Conservation (phyloP, 306 rosid species). For the Quercus cerris region DNA sequence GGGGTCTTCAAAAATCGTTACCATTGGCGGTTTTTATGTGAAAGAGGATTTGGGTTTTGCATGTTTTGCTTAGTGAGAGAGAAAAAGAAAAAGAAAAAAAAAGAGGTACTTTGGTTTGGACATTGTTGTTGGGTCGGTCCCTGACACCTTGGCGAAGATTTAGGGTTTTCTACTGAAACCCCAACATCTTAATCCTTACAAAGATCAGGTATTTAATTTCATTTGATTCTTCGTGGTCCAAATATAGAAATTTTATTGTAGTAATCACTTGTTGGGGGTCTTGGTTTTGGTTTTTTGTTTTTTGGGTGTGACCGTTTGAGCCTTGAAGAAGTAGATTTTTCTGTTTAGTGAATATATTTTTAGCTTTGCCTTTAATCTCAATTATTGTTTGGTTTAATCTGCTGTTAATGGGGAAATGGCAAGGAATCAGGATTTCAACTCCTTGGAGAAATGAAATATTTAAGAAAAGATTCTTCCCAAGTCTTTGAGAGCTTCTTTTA, state of each 20-base stretch:
- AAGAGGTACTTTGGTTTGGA: slow-evolving; percentile 4
- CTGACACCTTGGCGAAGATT: background rate
- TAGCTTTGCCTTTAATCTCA: slow-evolving; percentile 11
- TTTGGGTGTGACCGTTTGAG: slow-evolving; percentile 25
- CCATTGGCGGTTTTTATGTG: slow-evolving; percentile 18
- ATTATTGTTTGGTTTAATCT: slow-evolving; percentile 2
- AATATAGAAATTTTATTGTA: slow-evolving; percentile 1
- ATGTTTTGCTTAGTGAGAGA: slow-evolving; percentile 14
- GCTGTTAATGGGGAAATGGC: slow-evolving; percentile 10
- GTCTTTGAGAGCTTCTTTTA: slow-evolving; percentile 33
- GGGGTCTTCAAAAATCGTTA: background rate
- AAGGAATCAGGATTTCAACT: slow-evolving; percentile 29
- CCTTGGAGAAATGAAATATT: slow-evolving; percentile 37
- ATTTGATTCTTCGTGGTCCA: slow-evolving; percentile 6
- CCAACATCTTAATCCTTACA: background rate
- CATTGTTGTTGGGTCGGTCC: background rate
- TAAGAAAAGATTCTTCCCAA: slow-evolving; percentile 37
- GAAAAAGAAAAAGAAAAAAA: no score
- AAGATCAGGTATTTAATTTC: slow-evolving; percentile 56
- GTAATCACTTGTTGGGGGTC: background rate
- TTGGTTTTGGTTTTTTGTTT: background rate
- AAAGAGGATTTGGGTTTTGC: slow-evolving; percentile 27
- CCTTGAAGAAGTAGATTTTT: slow-evolving; percentile 10
- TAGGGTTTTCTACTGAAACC: slow-evolving; percentile 18
- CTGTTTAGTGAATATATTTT: background rate